These are phyloP conservation scores for Pichia sp. DNA, from an alignment of 1,139 yeast species.

Conservation along the genomic window DNA sequence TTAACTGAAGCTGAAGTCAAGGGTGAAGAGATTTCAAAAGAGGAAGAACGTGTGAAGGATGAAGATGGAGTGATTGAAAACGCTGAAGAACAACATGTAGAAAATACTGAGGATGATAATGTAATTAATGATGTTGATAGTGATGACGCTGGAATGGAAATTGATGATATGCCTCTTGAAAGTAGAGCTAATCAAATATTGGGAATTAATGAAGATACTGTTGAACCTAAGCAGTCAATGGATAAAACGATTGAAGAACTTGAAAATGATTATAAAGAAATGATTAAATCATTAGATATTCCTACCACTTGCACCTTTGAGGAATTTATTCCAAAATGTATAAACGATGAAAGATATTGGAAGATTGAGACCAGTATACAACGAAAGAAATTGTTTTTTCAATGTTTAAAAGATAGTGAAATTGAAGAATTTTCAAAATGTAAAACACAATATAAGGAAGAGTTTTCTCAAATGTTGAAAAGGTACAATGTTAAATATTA, in stretches of 20 bases:
- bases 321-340: conserved; percentile 53
- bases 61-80: background rate
- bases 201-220: background rate
- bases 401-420: conserved; percentile 48
- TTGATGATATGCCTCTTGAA: background rate
- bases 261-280: conserved; percentile 40
- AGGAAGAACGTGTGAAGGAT: background rate
- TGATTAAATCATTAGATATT: conserved; percentile 50
- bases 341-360: conserved; percentile 67
- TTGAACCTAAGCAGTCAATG: background rate
- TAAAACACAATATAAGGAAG: conserved; percentile 50
- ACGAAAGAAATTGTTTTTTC: conserved; percentile 61
- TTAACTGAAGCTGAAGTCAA: conserved; percentile 11
- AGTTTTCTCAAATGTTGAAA: conserved; percentile 46
- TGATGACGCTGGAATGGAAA: background rate
- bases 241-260: background rate
- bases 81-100: background rate
- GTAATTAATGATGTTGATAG: background rate
- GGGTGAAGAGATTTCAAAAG: conserved; percentile 7
- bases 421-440: conserved; percentile 48
- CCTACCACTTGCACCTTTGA: conserved; percentile 76
- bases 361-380: conserved; percentile 51
- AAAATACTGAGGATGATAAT: background rate
- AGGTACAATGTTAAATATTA: conserved; percentile 43
- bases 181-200: conserved; percentile 7